These are phyloP conservation scores for Agaricus subrufescens DNA, from an alignment of 768 basidiomycete genomes.

Conservation along the genomic window DNA sequence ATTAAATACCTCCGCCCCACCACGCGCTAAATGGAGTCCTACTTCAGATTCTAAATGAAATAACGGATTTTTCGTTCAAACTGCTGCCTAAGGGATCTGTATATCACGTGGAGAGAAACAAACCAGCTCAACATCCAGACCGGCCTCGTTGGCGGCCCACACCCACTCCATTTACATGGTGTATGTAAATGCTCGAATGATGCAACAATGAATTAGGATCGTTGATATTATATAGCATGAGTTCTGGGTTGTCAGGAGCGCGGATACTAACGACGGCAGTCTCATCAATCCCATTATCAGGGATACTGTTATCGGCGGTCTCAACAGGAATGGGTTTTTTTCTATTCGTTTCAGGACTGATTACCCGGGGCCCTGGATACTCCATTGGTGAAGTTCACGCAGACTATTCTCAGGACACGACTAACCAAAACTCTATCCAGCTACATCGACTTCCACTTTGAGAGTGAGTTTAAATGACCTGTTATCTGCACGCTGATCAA, in stretches of 20 bases:
- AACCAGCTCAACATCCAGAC: slow-evolving; percentile 27
- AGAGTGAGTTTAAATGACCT: slow-evolving; percentile 20
- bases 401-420: too few species aligned
- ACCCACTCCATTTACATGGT: slow-evolving; percentile 37
- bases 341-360: slow-evolving; percentile 48
- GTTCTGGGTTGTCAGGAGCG: slow-evolving; percentile 41
- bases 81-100: slow-evolving; percentile 46
- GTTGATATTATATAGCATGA: slow-evolving; percentile 25
- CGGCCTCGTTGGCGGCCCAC: slow-evolving; percentile 33
- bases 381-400: slow-evolving; percentile 36
- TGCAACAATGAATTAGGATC: too few species aligned
- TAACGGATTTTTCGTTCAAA: slow-evolving; percentile 33
- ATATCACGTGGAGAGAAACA: slow-evolving; percentile 42
- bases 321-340: slow-evolving; percentile 26
- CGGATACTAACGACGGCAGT: slow-evolving; percentile 30
- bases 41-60: slow-evolving; percentile 56
- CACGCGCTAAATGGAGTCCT: slow-evolving; percentile 26
- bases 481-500: background rate
- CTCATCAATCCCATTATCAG: slow-evolving; percentile 35
- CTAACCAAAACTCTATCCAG: slow-evolving; percentile 15
- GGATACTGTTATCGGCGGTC: slow-evolving; percentile 30
- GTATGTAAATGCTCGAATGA: slow-evolving; percentile 14
- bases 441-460: slow-evolving; percentile 53
- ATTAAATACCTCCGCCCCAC: background rate
- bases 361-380: slow-evolving; percentile 47